These are phyloP conservation scores for Puccinia novopanici DNA, from an alignment of 1,284 basidiomycete genomes.

Conservation along the genomic window DNA sequence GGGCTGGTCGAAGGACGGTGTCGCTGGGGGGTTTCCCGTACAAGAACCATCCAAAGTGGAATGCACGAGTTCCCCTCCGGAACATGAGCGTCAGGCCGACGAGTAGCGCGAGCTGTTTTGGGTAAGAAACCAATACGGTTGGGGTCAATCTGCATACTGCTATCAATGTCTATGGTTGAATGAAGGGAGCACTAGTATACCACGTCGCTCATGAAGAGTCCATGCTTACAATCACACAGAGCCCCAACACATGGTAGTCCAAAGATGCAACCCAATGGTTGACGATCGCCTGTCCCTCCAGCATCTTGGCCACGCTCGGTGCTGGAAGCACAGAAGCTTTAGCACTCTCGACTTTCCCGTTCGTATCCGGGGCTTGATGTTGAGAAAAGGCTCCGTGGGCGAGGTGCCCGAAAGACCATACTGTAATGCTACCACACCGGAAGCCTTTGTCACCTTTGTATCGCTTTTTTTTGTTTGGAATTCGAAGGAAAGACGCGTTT, in stretches of 20 bases:
- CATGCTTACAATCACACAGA: slow-evolving; percentile 29
- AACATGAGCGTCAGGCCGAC: slow-evolving; percentile 26
- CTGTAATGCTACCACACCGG: slow-evolving; percentile 1
- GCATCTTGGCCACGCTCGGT: not conserved
- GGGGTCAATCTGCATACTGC: not conserved
- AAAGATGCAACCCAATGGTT: slow-evolving; percentile 35
- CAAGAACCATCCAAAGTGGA: slow-evolving; percentile 47
- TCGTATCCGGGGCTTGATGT: not conserved
- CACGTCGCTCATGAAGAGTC: not conserved
- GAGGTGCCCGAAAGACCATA: slow-evolving; percentile 15
- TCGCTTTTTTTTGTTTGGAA: not conserved
- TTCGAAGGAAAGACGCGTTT: not conserved
- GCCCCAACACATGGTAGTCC: slow-evolving; percentile 19
- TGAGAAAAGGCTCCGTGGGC: slow-evolving; percentile 19
- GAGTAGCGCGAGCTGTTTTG: slow-evolving; percentile 1
- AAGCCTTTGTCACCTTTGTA: not conserved
- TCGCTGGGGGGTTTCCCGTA: slow-evolving; percentile 18
- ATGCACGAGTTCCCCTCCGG: slow-evolving; percentile 27
- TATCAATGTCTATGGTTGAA: not conserved
- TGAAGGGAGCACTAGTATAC: not conserved
- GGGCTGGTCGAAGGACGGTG: not conserved
- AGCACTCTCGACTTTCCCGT: not conserved
- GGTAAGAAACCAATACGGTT: no score
- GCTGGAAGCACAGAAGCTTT: not conserved
- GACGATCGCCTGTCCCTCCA: slow-evolving; percentile 14